These are phyloP conservation scores for Lyophyllum atratum DNA, from an alignment of 768 basidiomycete species.

Conservation along the genomic window DNA sequence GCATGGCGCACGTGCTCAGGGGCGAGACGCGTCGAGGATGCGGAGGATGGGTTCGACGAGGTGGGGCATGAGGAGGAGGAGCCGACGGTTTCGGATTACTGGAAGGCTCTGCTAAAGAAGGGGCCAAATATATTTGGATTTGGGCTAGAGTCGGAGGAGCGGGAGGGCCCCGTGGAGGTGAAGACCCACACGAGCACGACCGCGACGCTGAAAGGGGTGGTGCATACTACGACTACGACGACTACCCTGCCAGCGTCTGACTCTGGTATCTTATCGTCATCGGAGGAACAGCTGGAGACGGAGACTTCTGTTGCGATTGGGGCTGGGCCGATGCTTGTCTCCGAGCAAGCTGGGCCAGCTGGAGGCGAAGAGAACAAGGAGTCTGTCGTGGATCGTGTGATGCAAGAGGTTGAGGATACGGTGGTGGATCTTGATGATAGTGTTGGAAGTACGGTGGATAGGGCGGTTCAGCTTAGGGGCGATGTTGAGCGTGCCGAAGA, in stretches of 20 bases:
- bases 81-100: constrained; percentile 27
- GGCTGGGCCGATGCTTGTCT: constrained; percentile 35
- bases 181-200: constrained; percentile 18
- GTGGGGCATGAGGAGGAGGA: constrained; percentile 10
- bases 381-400: constrained; percentile 18
- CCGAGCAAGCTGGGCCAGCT: constrained; percentile 32
- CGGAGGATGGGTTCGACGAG: constrained; percentile 7
- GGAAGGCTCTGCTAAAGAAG: constrained; percentile 26
- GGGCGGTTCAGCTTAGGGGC: constrained; percentile 9
- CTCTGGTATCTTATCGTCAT: background rate
- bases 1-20: background rate
- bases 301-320: constrained; percentile 38
- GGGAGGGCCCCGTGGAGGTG: constrained; percentile 10
- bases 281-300: background rate
- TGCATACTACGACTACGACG: constrained; percentile 27
- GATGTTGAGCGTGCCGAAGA: constrained; percentile 25
- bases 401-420: constrained; percentile 15
- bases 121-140: constrained; percentile 24
- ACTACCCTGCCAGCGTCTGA: background rate
- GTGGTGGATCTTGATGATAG: constrained; percentile 11
- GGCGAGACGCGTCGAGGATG: background rate
- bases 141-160: background rate
- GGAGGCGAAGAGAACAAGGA: constrained; percentile 23
- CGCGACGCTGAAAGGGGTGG: constrained; percentile 30
- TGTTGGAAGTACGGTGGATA: constrained; percentile 10